phyloP scores from a whole-genome alignment of 768 basidiomycete genomes.

The Mycena galericulata region DNA sequence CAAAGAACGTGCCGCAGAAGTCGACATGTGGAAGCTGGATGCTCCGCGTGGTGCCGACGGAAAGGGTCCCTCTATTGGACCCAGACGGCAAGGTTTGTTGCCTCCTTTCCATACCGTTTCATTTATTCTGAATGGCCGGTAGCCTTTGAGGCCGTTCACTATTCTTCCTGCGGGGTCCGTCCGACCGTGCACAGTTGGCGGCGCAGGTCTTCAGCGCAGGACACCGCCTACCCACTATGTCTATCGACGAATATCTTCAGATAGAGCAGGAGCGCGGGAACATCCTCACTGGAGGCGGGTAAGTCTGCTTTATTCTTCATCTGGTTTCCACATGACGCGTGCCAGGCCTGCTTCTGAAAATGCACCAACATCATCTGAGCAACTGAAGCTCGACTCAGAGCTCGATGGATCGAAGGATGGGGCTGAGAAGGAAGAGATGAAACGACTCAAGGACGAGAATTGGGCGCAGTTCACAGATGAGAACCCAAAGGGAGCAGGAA shows the following conservation, averaged over 20 bases:
- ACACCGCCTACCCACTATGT: constrained; percentile 93
- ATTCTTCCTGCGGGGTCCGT: constrained; percentile 81
- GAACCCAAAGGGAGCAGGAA: constrained; percentile 93
- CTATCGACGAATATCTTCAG: constrained; percentile 93
- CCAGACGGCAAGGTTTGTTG: constrained; percentile 77
- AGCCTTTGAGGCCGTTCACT: constrained; percentile 94
- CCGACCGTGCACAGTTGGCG: constrained; percentile 79
- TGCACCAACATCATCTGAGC: constrained; percentile 79
- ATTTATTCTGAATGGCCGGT: constrained; percentile 5
- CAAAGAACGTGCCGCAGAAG: constrained; percentile 55
- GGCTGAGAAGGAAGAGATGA: constrained; percentile 77
- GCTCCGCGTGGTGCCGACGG: constrained; percentile 60
- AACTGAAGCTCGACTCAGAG: constrained; percentile 83
- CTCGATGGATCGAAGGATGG: constrained; percentile 82
- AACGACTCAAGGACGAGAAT: constrained; percentile 87
- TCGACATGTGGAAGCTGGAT: constrained; percentile 83
- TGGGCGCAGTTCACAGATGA: constrained; percentile 92
- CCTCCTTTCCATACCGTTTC: neutral
- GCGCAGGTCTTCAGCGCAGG: constrained; percentile 86
- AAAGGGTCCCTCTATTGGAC: constrained; percentile 78
- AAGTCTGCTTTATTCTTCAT: constrained; percentile 43
- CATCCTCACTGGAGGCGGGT: constrained; percentile 91
- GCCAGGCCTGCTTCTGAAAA: constrained; percentile 74
- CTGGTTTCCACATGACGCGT: constrained; percentile 8
- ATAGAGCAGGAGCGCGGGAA: constrained; percentile 88